Evolutionary conservation across 805 yeast species (phyloP), one percentile per base, ranked within the genome.

Genomic region (Candida silvicultrix): DNA sequence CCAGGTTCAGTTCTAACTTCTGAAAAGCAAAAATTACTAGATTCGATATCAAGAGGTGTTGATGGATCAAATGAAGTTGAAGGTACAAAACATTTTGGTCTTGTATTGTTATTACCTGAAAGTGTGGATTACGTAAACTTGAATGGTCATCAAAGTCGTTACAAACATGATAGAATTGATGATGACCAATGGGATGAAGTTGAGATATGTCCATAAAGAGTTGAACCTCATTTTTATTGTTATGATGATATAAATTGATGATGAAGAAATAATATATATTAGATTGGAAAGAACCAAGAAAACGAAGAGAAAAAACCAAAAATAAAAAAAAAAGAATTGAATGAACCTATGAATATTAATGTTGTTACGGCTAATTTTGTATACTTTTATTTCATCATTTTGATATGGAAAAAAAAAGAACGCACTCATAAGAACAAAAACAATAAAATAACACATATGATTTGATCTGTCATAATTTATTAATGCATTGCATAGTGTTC

Each of bases 21-120:
- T 8, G 81, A 78, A 38, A 78, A 77, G 46, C 69, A 71, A 34
- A 78, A 77, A 53, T 61, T 71, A 46, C 64, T 88, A 39, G 95
- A 88, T 63, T 77, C 85, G 44, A 82, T 88, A 41, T 71, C 77
- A 41, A 73, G 95, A 54, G 92, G 95, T 12, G 95, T 88, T 16
- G 95, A 88, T 64, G 95, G 95, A 8, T 73, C 78, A 39, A 75
- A 78, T 57, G 81, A 78, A 43, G 81, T 77, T 28, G 78, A 77
- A 23, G 78, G 77, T 14, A 51, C 52, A 37, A 81, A 79, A 57
- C 80, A 85, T 60, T 87, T 84, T 59, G 80, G 80, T 1, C 78
- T 86, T 21, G 77, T 85, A 25, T 80, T 84, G 36, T 62, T 88
- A 68, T 79, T 85, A 57, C 74, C 83, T 36, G 84, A 86, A 44